Conservation (phyloP, 208 protist species). For the Spongospora subterranea region DNA sequence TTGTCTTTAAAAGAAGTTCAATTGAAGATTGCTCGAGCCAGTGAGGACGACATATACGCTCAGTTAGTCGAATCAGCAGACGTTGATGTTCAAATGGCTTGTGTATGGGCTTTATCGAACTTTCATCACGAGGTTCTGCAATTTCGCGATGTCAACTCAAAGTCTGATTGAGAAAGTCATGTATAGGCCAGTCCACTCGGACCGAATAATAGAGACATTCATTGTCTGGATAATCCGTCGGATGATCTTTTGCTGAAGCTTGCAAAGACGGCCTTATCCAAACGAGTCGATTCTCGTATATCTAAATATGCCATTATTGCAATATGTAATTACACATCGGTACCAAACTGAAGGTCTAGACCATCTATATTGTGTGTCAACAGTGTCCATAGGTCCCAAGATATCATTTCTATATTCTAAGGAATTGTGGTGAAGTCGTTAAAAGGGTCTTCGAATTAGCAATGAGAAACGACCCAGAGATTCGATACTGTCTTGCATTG, state of each 20-base stretch:
- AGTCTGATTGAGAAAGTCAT: neutral
- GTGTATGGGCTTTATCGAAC: conserved; percentile 29
- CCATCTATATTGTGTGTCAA: neutral
- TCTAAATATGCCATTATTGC: conserved; percentile 58
- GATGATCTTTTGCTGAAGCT: conserved; percentile 33
- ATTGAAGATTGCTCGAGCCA: conserved; percentile 55
- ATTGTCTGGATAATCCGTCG: conserved; percentile 37
- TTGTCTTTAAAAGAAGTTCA: conserved; percentile 29
- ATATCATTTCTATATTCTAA: conserved; percentile 34
- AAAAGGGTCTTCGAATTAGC: conserved; percentile 42
- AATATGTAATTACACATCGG: conserved; percentile 53
- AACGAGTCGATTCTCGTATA: conserved; percentile 44
- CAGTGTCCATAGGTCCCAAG: neutral
- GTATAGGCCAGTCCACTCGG: conserved; percentile 1
- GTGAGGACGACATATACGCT: conserved; percentile 40
- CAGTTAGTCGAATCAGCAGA: conserved; percentile 45
- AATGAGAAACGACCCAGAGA: conserved; percentile 46
- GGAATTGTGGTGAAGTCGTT: conserved; percentile 37
- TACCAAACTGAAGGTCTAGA: neutral
- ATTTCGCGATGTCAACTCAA: too few relatives aligned
- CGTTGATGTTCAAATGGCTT: conserved; percentile 40
- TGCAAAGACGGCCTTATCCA: conserved; percentile 13
- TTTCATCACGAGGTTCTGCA: conserved; percentile 4
- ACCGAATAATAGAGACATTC: conserved; percentile 25
- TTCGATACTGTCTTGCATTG: conserved; percentile 47